Evolutionary conservation across 345 rosid species (phyloP).

Genomic region (Hirschfeldia incana): DNA sequence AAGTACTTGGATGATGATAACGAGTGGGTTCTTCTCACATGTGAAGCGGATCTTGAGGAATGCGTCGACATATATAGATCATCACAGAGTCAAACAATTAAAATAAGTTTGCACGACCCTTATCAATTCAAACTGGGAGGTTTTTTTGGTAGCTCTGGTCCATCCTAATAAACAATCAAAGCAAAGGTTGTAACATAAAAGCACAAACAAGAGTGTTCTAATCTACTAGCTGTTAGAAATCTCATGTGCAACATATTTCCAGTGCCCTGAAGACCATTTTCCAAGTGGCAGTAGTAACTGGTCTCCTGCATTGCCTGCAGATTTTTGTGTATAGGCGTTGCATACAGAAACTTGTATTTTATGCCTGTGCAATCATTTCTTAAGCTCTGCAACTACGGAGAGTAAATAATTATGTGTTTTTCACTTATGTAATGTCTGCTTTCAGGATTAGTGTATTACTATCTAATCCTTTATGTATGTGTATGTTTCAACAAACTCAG

Average conservation of each 20-base stretch:
- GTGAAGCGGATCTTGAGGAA: conserved; percentile 83
- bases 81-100: conserved; percentile 52
- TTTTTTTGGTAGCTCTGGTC: conserved; percentile 35
- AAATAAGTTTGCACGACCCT: conserved; percentile 53
- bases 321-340: conserved; percentile 19
- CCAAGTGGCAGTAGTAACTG: conserved; percentile 15
- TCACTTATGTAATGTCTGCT: conserved; percentile 2
- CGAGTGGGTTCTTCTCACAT: conserved; percentile 76
- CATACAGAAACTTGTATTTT: conserved; percentile 17
- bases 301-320: conserved; percentile 21
- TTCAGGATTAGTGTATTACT: neutral
- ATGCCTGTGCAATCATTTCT: conserved; percentile 13
- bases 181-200: neutral
- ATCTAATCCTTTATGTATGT: conserved; percentile 14
- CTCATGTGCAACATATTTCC: neutral
- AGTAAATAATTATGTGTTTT: neutral
- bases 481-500: conserved; percentile 10
- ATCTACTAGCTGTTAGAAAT: neutral
- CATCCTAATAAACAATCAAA: conserved; percentile 23
- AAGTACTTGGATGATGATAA: conserved; percentile 69
- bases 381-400: conserved; percentile 10
- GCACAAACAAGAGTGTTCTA: neutral
- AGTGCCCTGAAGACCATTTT: conserved; percentile 28
- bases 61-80: conserved; percentile 65
- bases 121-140: conserved; percentile 39